These are phyloP conservation scores for Tetradesmus obliquus DNA, from an alignment of 139 green algal species.

Conservation along the genomic window DNA sequence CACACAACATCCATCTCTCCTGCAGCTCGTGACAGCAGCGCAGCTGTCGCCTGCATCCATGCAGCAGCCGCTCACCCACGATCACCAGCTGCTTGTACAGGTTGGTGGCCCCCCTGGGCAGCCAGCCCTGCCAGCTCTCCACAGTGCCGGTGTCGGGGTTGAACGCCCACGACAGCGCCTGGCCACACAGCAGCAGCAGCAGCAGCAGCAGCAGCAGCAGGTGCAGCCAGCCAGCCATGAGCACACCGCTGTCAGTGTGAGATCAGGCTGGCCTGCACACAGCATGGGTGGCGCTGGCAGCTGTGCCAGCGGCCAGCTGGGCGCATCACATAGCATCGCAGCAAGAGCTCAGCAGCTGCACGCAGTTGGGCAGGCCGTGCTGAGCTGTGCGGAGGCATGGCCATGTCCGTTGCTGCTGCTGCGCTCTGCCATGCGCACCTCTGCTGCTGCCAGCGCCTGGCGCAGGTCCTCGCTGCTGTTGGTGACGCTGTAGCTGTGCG, in stretches of 20 bases:
- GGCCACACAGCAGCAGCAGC: not conserved
- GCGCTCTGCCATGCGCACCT: not conserved
- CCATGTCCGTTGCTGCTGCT: not conserved
- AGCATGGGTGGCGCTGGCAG: no score
- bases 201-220: not conserved
- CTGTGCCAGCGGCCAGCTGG: no score
- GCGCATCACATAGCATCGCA: no score
- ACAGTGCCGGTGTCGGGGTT: not conserved
- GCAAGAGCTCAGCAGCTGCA: no score
- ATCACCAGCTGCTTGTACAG: constrained; percentile 15
- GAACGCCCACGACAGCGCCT: not conserved
- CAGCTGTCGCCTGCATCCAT: not conserved
- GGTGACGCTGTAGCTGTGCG: constrained; percentile 13
- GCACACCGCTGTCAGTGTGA: no score
- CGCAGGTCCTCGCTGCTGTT: not conserved
- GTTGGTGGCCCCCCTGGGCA: not conserved
- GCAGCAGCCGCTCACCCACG: not conserved
- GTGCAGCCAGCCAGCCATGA: not conserved
- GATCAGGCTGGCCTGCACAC: no score
- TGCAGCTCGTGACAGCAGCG: not conserved
- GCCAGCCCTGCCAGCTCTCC: not conserved
- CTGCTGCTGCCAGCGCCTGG: constrained; percentile 15
- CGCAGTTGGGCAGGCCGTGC: no score
- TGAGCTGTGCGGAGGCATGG: not conserved
- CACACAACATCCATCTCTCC: no score